Base-by-base conservation (phyloP, 768 basidiomycete species). In the Lentinula guzmanii region DNA sequence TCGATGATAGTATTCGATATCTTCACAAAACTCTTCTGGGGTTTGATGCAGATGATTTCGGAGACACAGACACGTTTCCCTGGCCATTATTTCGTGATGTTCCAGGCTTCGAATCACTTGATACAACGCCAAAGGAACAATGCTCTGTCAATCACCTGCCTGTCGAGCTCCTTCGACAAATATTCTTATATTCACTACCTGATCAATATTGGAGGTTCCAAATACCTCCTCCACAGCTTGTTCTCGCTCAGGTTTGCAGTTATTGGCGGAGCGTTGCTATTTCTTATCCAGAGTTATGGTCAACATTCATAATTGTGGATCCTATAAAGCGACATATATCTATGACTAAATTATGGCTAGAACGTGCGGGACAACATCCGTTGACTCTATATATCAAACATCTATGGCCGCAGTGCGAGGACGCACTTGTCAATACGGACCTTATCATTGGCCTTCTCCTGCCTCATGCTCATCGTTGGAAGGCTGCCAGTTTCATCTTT, bases 211-310 rank as follows among this genome's bases (percentile, higher is more conserved):
- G 34, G 35, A 28, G 15, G 8, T 13, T 33, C 3, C 21, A 16
- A 10, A 50, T 4, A 18, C 5, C n/a, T 9, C 37, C 39, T 13
- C 41, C 60, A 3, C 60, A 42, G n/a, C 52, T 53, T n/a, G n/a
- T 46, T 42, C 5, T 61, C 10, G 41, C 33, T 10, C 42, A 55
- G n/a, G 46, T 61, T 4, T 61, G 60, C 52, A 33, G 24, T 6
- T 41, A 45, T n/a, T 61, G 60, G 52, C 35, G 60, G 11, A 8
- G 16, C 7, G 42, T 61, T 5, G 60, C 60, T 2, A 9, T 61
- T 28, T 31, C 60, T 31, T 43, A 52, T 33, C 42, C 60, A 18
- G 1, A 46, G 33, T 52, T 61, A 18, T 61, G 60, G 60, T 34
- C 51, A 16, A 52, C 51, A 7, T 33, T 52, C 51, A 35, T 15